These are phyloP conservation scores for Moricandia moricandioides DNA, from an alignment of 345 rosid genomes.

Conservation along the genomic window DNA sequence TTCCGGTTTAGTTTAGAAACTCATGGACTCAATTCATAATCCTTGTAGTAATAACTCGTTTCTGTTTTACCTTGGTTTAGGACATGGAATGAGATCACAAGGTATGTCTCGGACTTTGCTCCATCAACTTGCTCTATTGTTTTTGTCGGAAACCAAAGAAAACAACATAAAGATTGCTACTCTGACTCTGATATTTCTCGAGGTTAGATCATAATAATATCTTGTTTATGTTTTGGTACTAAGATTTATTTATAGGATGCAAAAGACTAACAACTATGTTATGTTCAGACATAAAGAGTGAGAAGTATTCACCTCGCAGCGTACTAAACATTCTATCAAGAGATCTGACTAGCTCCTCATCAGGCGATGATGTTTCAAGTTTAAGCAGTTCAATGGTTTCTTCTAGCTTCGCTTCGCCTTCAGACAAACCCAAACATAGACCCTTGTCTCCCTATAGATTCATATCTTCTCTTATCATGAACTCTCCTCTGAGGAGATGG, in stretches of 20 bases:
- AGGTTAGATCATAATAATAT: constrained; percentile 38
- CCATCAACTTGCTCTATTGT: constrained; percentile 62
- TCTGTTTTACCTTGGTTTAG: constrained; percentile 29
- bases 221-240: background rate
- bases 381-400: constrained; percentile 46
- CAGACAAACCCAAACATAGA: constrained; percentile 37
- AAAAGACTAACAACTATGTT: background rate
- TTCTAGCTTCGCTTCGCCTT: constrained; percentile 40
- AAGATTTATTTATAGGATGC: background rate
- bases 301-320: constrained; percentile 57
- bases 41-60: background rate
- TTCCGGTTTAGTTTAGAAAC: background rate
- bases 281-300: constrained; percentile 17
- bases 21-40: background rate
- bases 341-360: constrained; percentile 52
- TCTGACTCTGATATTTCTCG: constrained; percentile 32
- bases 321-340: constrained; percentile 49
- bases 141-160: constrained; percentile 50
- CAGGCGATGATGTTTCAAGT: constrained; percentile 60
- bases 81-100: constrained; percentile 44
- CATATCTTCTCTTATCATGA: constrained; percentile 48
- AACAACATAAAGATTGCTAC: constrained; percentile 29
- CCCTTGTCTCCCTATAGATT: constrained; percentile 49
- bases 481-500: constrained; percentile 54
- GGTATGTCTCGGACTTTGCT: constrained; percentile 58